Evolutionary conservation across 2,329 filamentous ascomycete species (phyloP), one percentile per base, ranked within the genome.

Genomic region (Aspergillus bombycis): DNA sequence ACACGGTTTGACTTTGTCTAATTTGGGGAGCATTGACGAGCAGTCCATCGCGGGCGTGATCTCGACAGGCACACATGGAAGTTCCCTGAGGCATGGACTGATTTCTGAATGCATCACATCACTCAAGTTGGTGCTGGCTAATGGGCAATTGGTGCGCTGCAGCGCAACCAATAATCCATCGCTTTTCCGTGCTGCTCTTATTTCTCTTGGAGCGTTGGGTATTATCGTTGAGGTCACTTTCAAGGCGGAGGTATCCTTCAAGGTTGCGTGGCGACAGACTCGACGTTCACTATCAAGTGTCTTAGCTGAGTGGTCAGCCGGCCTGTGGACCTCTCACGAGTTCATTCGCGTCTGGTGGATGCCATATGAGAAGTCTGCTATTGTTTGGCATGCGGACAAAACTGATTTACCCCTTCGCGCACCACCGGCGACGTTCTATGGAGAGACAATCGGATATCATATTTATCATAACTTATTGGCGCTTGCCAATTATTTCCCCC

Each of bases 341-440:
- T 99, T 94, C 74, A 92, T 96, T 30, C 87, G 95, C 32, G 93
- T 97, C 32, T 99, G 95, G 94, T 99, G 95, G 95, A 89, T 97
- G 75, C 95, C 95, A 0, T 97, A 98, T 80, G 93, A 91, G 74
- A 88, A 92, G 61, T 87, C 92, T 53, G 93, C 92, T 0, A 91
- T 98, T 55, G 86, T 96, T 53, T 99, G 95, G 95, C 87, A 88
- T 46, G 95, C 93, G n/a, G 86, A 93, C 55, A 91, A 91, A 75
- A 93, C 92, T 0, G 82, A 87, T 10, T 86, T 89, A 62, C 82
- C 88, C 0, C 79, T 85, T 46, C 80, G 81, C 19, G 80, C 86
- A 8, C 88, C 91, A 2, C 85, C 85, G 1, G 82, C 80, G 60
- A 91, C 86, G 71, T 97, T 92, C 81, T 97, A 96, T 72, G 94